Percentiles rank a stretch among this genome's conserved stretches.
Evolutionary conservation across 2,329 filamentous ascomycete species (phyloP).

Genomic region (Claviceps digitariae): DNA sequence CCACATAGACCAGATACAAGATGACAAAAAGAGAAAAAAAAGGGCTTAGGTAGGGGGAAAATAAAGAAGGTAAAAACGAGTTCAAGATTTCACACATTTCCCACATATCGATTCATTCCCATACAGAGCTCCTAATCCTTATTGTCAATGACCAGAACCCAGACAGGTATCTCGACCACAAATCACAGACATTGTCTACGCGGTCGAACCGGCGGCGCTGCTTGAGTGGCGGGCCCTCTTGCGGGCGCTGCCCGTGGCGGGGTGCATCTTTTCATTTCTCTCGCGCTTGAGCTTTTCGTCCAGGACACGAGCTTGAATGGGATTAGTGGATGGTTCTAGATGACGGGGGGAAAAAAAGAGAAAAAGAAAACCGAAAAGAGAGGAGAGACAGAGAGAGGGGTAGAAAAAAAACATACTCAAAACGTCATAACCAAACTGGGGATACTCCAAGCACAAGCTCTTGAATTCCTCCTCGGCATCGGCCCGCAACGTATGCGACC

Average conservation of each 20-base stretch:
- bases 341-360: too few species aligned
- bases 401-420: conserved; percentile 47
- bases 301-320: conserved; percentile 40
- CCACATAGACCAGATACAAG: neutral
- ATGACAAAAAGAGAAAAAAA: neutral
- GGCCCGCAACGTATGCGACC: conserved; percentile 66
- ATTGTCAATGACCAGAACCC: too few species aligned
- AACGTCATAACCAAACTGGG: conserved; percentile 87
- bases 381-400: too few species aligned
- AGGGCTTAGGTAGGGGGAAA: neutral
- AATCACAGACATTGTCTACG: neutral
- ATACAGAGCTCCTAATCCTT: neutral
- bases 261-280: conserved; percentile 45
- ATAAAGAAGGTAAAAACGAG: neutral
- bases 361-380: neutral
- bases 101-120: neutral
- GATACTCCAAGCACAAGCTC: conserved; percentile 72
- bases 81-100: neutral
- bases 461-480: conserved; percentile 82
- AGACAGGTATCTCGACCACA: neutral
- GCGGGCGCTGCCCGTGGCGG: conserved; percentile 33
- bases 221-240: conserved; percentile 44
- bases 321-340: conserved; percentile 5
- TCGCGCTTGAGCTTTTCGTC: conserved; percentile 55
- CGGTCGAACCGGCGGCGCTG: conserved; percentile 7